phyloP scores from a whole-genome alignment of 2,329 filamentous ascomycete genomes.

The Aspergillus luchuensis region DNA sequence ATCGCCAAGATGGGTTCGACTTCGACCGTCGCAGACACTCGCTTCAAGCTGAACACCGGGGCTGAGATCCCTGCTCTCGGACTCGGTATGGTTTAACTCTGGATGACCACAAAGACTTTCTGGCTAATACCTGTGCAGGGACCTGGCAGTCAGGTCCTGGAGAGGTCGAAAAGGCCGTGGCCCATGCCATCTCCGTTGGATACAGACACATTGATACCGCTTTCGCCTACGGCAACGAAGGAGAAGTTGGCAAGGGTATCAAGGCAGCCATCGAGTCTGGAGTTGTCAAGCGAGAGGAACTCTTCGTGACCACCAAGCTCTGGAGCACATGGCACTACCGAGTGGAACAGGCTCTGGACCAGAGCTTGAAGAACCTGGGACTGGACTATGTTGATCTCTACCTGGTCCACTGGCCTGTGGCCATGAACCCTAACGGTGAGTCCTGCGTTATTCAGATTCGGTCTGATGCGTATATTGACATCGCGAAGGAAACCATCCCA shows the following conservation, averaged over 20 bases:
- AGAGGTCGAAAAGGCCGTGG: constrained; percentile 61
- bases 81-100: constrained; percentile 52
- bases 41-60: constrained; percentile 67
- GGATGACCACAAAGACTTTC: background rate
- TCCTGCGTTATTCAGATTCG: background rate
- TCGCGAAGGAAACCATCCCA: constrained; percentile 36
- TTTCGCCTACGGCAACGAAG: constrained; percentile 60
- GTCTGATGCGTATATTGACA: background rate
- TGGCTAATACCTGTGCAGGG: constrained; percentile 42
- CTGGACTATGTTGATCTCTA: constrained; percentile 81
- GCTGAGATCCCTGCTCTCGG: constrained; percentile 65
- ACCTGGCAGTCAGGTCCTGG: constrained; percentile 66
- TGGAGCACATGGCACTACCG: constrained; percentile 78
- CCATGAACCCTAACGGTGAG: constrained; percentile 72
- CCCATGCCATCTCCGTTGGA: constrained; percentile 54
- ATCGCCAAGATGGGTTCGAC: constrained; percentile 4
- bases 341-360: constrained; percentile 69
- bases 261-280: constrained; percentile 71
- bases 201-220: constrained; percentile 47
- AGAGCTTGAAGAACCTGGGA: constrained; percentile 71
- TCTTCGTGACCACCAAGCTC: constrained; percentile 84
- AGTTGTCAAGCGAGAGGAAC: constrained; percentile 70
- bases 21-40: constrained; percentile 44
- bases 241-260: constrained; percentile 77
- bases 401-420: constrained; percentile 80